phyloP scores from a whole-genome alignment of 1,139 yeast genomes.

The Saccharomycopsis hybrid region DNA sequence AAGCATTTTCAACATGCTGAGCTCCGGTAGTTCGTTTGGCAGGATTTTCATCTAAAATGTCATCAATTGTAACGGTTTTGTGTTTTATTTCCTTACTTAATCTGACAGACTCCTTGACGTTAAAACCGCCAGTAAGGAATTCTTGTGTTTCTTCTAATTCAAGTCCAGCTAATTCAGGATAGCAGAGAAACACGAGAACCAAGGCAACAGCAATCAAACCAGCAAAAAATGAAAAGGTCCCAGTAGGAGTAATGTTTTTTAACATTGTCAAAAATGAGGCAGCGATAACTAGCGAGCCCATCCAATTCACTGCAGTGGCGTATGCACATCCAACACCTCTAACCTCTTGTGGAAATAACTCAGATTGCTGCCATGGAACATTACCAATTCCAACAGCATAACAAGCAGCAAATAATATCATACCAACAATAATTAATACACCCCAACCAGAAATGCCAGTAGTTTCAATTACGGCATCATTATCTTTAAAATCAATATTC shows the following conservation, averaged over 20 bases:
- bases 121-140: constrained; percentile 74
- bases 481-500: constrained; percentile 48
- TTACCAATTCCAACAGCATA: constrained; percentile 94
- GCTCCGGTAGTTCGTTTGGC: neutral
- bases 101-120: constrained; percentile 61
- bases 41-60: neutral
- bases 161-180: constrained; percentile 86
- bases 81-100: constrained; percentile 46
- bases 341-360: constrained; percentile 84
- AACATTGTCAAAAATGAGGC: constrained; percentile 91
- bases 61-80: neutral
- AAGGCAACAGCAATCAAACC: constrained; percentile 60
- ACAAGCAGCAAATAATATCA: constrained; percentile 80
- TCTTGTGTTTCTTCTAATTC: constrained; percentile 86
- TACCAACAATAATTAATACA: constrained; percentile 70
- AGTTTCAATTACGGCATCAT: constrained; percentile 38
- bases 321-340: constrained; percentile 87
- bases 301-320: constrained; percentile 95
- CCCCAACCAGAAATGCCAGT: constrained; percentile 75
- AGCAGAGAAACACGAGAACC: constrained; percentile 68
- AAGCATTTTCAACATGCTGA: constrained; percentile 10
- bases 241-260: constrained; percentile 86
- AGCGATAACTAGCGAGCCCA: constrained; percentile 86
- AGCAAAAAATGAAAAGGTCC: constrained; percentile 87
- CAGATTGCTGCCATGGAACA: constrained; percentile 97